Conservation (phyloP, 2,329 filamentous ascomycete species). For the Monosporascus ibericus region DNA sequence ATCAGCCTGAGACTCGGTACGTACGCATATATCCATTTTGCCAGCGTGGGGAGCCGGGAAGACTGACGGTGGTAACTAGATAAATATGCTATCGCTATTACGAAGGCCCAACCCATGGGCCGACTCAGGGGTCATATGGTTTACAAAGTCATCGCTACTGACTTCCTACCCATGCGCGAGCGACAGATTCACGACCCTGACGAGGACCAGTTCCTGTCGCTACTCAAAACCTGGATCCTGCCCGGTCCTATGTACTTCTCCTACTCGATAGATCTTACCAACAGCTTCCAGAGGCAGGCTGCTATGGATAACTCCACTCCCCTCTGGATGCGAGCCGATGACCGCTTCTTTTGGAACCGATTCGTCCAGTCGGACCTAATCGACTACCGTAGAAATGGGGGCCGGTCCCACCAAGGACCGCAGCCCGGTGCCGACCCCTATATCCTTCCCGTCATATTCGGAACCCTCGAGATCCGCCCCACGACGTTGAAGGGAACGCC, state of each 20-base stretch:
- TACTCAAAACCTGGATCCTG: slow-evolving; percentile 77
- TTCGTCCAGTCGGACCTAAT: slow-evolving; percentile 90
- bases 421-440: slow-evolving; percentile 81
- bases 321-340: slow-evolving; percentile 87
- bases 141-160: slow-evolving; percentile 85
- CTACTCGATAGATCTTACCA: slow-evolving; percentile 94
- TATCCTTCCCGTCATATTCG: slow-evolving; percentile 92
- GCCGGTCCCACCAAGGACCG: slow-evolving; percentile 57
- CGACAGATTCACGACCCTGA: slow-evolving; percentile 85
- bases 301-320: slow-evolving; percentile 65
- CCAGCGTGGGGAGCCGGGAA: neutral
- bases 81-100: slow-evolving; percentile 96
- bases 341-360: slow-evolving; percentile 98
- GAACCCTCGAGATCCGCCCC: slow-evolving; percentile 86
- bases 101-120: slow-evolving; percentile 85
- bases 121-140: slow-evolving; percentile 93
- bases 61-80: slow-evolving; percentile 38
- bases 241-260: slow-evolving; percentile 95
- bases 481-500: slow-evolving; percentile 80
- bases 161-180: slow-evolving; percentile 91
- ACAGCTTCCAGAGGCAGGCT: slow-evolving; percentile 90
- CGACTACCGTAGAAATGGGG: slow-evolving; percentile 66
- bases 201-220: slow-evolving; percentile 81
- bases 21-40: slow-evolving; percentile 11
- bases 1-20: slow-evolving; percentile 88